These are phyloP conservation scores for Didymella pomorum DNA, from an alignment of 2,329 filamentous ascomycete genomes.

Conservation along the genomic window DNA sequence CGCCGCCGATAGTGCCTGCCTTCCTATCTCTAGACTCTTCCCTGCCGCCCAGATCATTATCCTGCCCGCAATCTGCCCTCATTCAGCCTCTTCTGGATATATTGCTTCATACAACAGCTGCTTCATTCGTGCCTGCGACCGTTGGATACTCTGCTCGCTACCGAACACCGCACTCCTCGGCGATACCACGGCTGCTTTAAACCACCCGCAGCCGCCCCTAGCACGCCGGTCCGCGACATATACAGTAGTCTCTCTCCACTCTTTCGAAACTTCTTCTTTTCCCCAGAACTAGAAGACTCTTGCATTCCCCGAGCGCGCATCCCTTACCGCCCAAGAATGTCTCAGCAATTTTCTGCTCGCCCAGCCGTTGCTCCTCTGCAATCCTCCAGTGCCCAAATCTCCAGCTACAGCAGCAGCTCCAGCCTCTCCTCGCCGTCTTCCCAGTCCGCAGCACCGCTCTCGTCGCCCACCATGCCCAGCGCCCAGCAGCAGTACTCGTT, in stretches of 20 bases:
- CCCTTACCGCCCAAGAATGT: conserved; percentile 33
- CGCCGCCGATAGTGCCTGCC: conserved; percentile 14
- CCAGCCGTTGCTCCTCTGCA: conserved; percentile 50
- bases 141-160: conserved; percentile 5
- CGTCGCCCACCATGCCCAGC: conserved; percentile 41
- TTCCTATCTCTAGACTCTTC: conserved; percentile 4
- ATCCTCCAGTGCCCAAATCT: conserved; percentile 37
- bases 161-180: conserved; percentile 11
- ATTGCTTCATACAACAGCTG: conserved; percentile 5
- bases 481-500: conserved; percentile 15
- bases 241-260: conserved; percentile 16
- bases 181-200: conserved; percentile 13
- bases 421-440: conserved; percentile 49
- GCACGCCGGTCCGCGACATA: conserved; percentile 12
- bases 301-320: conserved; percentile 4
- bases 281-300: conserved; percentile 16
- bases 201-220: conserved; percentile 18
- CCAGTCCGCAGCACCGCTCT: conserved; percentile 44
- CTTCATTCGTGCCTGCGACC: conserved; percentile 4
- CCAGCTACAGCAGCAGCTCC: conserved; percentile 54
- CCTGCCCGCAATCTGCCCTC: conserved; percentile 4
- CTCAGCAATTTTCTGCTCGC: conserved; percentile 32
- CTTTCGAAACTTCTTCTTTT: conserved; percentile 19
- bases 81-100: conserved; percentile 20
- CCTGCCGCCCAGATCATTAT: conserved; percentile 7